A percentile compares a stretch with the other conserved stretches of the same genome.
Evolutionary conservation across 257 asterid species (phyloP).

Genomic region (Solanum lignicaule): DNA sequence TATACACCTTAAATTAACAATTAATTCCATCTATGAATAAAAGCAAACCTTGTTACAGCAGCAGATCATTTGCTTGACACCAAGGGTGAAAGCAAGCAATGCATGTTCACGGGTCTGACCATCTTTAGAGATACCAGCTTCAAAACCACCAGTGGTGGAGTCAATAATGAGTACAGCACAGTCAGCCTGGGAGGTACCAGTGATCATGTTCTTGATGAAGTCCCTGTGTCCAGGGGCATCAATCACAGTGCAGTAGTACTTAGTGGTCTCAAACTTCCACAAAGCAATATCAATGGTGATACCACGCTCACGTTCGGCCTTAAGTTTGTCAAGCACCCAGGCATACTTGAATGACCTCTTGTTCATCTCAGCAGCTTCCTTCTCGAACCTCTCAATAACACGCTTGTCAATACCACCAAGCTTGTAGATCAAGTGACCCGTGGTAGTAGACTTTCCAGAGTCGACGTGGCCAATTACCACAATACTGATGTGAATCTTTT

Average conservation of each 20-base stretch:
- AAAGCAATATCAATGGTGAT: slow-evolving; percentile 76
- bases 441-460: slow-evolving; percentile 40
- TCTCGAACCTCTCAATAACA: slow-evolving; percentile 81
- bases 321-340: slow-evolving; percentile 85
- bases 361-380: slow-evolving; percentile 87
- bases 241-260: slow-evolving; percentile 80
- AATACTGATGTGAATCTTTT: slow-evolving; percentile 33
- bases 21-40: not conserved
- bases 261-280: slow-evolving; percentile 86
- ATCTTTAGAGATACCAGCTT: slow-evolving; percentile 79
- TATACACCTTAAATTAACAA: not conserved
- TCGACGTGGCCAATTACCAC: slow-evolving; percentile 44
- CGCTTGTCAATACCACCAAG: slow-evolving; percentile 85
- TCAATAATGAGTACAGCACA: slow-evolving; percentile 78
- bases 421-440: slow-evolving; percentile 61
- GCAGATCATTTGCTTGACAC: slow-evolving; percentile 77
- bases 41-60: slow-evolving; percentile 61
- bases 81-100: slow-evolving; percentile 68
- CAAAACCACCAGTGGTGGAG: slow-evolving; percentile 86
- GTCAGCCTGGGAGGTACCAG: slow-evolving; percentile 83
- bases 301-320: slow-evolving; percentile 91
- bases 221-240: slow-evolving; percentile 90
- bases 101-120: slow-evolving; percentile 92
- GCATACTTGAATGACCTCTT: slow-evolving; percentile 86
- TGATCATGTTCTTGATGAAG: slow-evolving; percentile 76